Evolutionary conservation across 2,329 filamentous ascomycete genomes (phyloP), one percentile per base, ranked within the genome.

Genomic region (Ophidiomyces ophidiicola): DNA sequence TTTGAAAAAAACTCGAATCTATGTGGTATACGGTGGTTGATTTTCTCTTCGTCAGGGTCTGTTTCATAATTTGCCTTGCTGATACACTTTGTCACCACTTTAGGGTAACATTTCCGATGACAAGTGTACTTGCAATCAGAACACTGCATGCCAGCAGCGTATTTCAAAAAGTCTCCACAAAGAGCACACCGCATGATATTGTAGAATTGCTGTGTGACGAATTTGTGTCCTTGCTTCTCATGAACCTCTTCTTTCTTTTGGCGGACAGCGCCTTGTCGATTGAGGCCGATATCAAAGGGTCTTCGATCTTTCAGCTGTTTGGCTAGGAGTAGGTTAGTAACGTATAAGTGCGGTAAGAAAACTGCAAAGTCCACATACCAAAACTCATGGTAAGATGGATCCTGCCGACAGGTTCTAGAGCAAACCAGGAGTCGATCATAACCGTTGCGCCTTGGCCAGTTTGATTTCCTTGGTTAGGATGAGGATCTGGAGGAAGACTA

Each of bases 121-220:
- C 90, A 98, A 26, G 88, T 96, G 66, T 96, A 96, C 66, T 96
- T 96, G 80, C 90, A 98, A 64, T 98, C 90, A 48, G 92, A 83
- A 62, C 90, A 98, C 66, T 98, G 90, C 88, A 98, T 98, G 46
- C 90, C 90, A 15, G 90, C 84, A 34, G 88, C 92, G 59, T 96
- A 96, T 59, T 96, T 98, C 64, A 98, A 80, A 56, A 98, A 96
- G 50, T 98, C 90, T 44, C 87, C 90, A 59, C 90, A 98, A 24
- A 96, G 77, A 10, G 90, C 90, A 63, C 90, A 98, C 46, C 90
- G 88, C 90, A 98, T 98, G 57, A 98, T 94, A 71, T 96, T 98
- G 78, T 96, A 98, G 63, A 98, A 98, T 61, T 94, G 90, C 60
- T 94, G 87, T 55, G 90, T 83, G 41, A 96, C 80, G 57, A 98